These are phyloP conservation scores for Ciborinia camelliae DNA, from an alignment of 2,329 filamentous ascomycete species.

Conservation along the genomic window DNA sequence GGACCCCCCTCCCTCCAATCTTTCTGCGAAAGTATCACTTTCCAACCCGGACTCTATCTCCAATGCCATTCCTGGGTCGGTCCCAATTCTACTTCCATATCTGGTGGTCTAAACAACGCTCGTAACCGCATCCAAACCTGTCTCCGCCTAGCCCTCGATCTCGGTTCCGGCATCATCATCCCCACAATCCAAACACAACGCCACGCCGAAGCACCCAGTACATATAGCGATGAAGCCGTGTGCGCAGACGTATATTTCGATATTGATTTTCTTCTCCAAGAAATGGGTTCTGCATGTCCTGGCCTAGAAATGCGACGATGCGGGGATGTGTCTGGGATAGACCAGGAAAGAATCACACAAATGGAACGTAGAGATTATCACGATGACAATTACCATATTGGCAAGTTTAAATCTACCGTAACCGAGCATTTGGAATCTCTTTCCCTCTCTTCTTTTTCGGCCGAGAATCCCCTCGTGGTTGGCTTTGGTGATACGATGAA, in stretches of 20 bases:
- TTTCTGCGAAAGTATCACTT: slow-evolving; percentile 24
- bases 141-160: slow-evolving; percentile 29
- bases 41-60: slow-evolving; percentile 29
- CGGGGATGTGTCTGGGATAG: slow-evolving; percentile 25
- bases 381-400: slow-evolving; percentile 9
- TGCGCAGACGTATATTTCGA: slow-evolving; percentile 25
- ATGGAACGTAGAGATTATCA: slow-evolving; percentile 15
- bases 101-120: slow-evolving; percentile 30
- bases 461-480: slow-evolving; percentile 21
- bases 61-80: slow-evolving; percentile 29
- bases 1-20: neutral
- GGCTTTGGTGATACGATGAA: slow-evolving; percentile 27
- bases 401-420: slow-evolving; percentile 17
- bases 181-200: slow-evolving; percentile 23
- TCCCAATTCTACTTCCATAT: slow-evolving; percentile 21
- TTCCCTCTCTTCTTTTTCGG: slow-evolving; percentile 17
- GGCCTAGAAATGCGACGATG: slow-evolving; percentile 24
- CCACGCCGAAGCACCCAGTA: slow-evolving; percentile 14
- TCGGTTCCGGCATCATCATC: slow-evolving; percentile 27
- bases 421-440: neutral
- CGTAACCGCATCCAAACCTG: slow-evolving; percentile 31
- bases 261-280: slow-evolving; percentile 17
- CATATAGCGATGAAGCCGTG: slow-evolving; percentile 15
- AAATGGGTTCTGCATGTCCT: slow-evolving; percentile 22
- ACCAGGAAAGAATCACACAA: slow-evolving; percentile 2